Evolutionary conservation across 1,139 yeast genomes (phyloP), one percentile per base, ranked within the genome.

Genomic region (Taiozyma sp.): DNA sequence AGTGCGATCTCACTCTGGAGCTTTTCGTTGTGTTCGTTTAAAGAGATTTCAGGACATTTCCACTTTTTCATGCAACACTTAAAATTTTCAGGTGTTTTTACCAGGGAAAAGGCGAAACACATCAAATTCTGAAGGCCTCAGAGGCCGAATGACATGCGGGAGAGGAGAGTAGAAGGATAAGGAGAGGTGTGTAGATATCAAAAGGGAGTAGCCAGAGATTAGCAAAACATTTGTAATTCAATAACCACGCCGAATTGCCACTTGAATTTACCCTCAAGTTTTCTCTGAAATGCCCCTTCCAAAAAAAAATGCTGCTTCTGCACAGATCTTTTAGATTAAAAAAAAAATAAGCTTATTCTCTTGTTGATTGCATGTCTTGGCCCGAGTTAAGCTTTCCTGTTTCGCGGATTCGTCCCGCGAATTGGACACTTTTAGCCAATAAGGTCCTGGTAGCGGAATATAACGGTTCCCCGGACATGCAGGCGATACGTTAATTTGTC

Each of bases 331-430:
- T 23, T 23, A 30, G 45, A 43, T 43, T 28, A 43, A 27, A 12
- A 19, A 22, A 9, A 32, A 41, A 46, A 41, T 41, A 40, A 46
- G 45, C 45, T 41, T 46, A 36, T 38, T 47, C 39, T 43, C n/a
- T n/a, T 10, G 9, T 27, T 30, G 38, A 22, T 14, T 32, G 45
- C 27, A 32, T 16, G 14, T 19, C 24, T 38, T 38, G 24, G 24
- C 41, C 41, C 13, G 1, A 38, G 8, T 36, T 38, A 38, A 38
- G 41, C 41, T 38, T 38, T 36, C 19, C 8, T 30, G 14, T 30
- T 36, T 36, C 39, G 39, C 39, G 39, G 22, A 22, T 38, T 22
- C 5, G 41, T 16, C 24, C 24, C 41, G 41, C 23, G 41, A 22
- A 19, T 16, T 38, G 9, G 13, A 6, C 2, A 19, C 7, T 7